Evolutionary conservation across 441 rosid species (phyloP).

Genomic region (Lepidium campestre): DNA sequence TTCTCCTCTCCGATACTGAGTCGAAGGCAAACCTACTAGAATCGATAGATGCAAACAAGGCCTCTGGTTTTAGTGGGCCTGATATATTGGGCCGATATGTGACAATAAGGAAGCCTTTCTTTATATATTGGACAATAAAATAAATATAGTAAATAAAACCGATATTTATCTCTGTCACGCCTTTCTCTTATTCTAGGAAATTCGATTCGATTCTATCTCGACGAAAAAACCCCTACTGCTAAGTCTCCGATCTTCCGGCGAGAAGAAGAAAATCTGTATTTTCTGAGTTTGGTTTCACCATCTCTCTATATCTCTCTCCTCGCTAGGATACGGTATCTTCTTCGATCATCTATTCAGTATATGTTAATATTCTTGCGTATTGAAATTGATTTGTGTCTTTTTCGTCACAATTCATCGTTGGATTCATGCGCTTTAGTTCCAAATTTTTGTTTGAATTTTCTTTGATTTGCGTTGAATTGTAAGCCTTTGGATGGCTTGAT

Average conservation of each 20-base stretch:
- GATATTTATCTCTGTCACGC: not conserved
- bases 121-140: not conserved
- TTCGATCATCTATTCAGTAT: not conserved
- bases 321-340: not conserved
- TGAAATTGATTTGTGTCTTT: not conserved
- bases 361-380: not conserved
- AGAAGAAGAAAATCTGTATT: not conserved
- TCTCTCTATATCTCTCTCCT: not conserved
- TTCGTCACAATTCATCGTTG: not conserved
- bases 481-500: not conserved
- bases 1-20: too few species aligned
- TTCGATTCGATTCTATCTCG: slow-evolving; percentile 1
- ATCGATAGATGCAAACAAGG: too few species aligned
- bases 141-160: not conserved
- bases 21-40: too few species aligned
- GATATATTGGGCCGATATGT: not conserved
- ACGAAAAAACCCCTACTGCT: slow-evolving; percentile 5
- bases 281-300: not conserved
- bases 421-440: not conserved
- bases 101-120: not conserved
- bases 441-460: not conserved
- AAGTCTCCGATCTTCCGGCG: not conserved
- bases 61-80: not conserved
- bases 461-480: not conserved
- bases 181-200: not conserved